Conservation (phyloP, 2,329 filamentous ascomycete species). For the Penicillium sp. region DNA sequence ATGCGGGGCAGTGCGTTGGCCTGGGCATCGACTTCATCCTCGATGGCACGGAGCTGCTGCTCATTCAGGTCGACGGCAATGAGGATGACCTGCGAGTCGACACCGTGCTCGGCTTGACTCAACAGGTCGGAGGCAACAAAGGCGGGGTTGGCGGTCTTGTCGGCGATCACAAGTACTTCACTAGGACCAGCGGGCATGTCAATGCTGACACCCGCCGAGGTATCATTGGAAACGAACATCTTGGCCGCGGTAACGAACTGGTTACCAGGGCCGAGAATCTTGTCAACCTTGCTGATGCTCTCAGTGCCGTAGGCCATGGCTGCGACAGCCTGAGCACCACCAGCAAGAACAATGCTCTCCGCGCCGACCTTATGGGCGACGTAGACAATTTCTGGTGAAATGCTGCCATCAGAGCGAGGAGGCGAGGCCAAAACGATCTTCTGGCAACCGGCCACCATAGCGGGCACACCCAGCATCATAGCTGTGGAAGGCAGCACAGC, state of each 20-base stretch:
- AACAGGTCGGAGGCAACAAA: conserved; percentile 94
- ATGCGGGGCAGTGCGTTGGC: conserved; percentile 82
- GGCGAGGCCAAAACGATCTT: conserved; percentile 92
- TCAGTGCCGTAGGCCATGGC: conserved; percentile 97
- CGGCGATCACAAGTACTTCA: conserved; percentile 93
- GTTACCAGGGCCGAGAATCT: conserved; percentile 95
- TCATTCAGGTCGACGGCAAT: conserved; percentile 78
- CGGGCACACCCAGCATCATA: conserved; percentile 95
- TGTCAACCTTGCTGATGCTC: conserved; percentile 92
- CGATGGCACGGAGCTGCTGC: conserved; percentile 70
- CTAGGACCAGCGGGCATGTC: conserved; percentile 98
- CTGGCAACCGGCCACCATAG: conserved; percentile 94
- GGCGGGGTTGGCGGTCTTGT: conserved; percentile 78
- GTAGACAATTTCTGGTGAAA: conserved; percentile 96
- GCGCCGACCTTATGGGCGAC: conserved; percentile 94
- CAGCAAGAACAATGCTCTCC: conserved; percentile 90
- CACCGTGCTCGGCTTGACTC: conserved; percentile 92
- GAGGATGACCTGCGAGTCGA: conserved; percentile 90
- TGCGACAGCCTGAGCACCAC: conserved; percentile 90
- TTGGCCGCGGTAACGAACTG: conserved; percentile 98
- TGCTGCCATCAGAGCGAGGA: conserved; percentile 77
- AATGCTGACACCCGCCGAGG: conserved; percentile 88
- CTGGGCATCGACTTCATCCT: conserved; percentile 84
- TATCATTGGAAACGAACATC: conserved; percentile 97
- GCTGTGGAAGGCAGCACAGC: conserved; percentile 96